Percentiles rank a stretch among this genome's conserved stretches.
phyloP scores from a whole-genome alignment of 495 filamentous ascomycete species.

The Hypoxylon crocopeplum region DNA sequence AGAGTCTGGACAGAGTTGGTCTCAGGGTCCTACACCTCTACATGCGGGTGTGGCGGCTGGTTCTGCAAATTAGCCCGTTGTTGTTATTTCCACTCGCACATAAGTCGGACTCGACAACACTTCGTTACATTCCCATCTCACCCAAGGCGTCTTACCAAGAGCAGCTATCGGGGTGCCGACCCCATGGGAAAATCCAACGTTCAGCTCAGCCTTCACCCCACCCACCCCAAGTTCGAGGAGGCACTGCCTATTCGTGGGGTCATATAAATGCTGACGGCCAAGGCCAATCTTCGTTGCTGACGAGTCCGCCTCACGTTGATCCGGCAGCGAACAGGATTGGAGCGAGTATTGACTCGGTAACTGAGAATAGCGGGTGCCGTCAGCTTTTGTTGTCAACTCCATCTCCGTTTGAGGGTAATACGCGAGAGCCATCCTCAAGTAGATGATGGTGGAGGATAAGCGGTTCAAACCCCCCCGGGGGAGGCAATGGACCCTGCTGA shows the following conservation, averaged over 20 bases:
- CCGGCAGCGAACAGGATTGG: conserved; percentile 20
- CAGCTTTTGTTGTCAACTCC: conserved; percentile 22
- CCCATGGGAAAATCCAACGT: conserved; percentile 30
- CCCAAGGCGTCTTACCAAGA: conserved; percentile 23
- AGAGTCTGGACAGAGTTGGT: conserved; percentile 7
- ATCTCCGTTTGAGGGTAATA: conserved; percentile 31
- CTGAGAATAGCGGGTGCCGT: conserved; percentile 15
- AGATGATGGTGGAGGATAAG: conserved; percentile 18
- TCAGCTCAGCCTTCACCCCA: conserved; percentile 38
- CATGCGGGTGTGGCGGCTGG: conserved; percentile 31
- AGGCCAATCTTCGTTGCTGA: conserved; percentile 28
- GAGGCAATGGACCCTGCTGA: conserved; percentile 2
- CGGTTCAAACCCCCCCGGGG: too few relatives aligned
- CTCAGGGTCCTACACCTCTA: neutral
- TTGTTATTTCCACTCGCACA: conserved; percentile 4
- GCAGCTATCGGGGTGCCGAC: conserved; percentile 24
- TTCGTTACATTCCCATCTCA: conserved; percentile 21
- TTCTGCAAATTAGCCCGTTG: conserved; percentile 26
- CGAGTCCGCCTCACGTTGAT: conserved; percentile 35
- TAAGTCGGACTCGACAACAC: conserved; percentile 13
- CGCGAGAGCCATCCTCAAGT: conserved; percentile 3
- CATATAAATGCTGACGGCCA: conserved; percentile 33
- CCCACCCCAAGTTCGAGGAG: conserved; percentile 3
- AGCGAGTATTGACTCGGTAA: conserved; percentile 11
- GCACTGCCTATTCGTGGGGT: conserved; percentile 32